These are phyloP conservation scores for Colletotrichum godetiae DNA, from an alignment of 2,329 filamentous ascomycete genomes.

Conservation along the genomic window DNA sequence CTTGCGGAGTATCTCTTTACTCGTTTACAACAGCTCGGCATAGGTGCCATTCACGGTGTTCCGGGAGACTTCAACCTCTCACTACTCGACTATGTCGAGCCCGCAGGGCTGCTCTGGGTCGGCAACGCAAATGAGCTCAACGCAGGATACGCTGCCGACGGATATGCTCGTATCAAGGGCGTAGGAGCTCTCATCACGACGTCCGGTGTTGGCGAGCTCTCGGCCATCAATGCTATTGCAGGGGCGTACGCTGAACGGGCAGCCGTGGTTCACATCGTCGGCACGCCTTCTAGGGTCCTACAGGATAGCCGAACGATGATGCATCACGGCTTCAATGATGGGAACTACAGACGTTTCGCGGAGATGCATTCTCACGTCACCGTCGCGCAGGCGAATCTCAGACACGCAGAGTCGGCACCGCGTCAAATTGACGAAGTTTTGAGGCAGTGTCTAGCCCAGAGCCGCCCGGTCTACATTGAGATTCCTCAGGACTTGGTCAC, in stretches of 20 bases:
- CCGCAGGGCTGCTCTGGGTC: conserved; percentile 53
- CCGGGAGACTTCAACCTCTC: conserved; percentile 55
- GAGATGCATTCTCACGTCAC: conserved; percentile 62
- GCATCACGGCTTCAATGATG: conserved; percentile 67
- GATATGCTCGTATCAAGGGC: conserved; percentile 66
- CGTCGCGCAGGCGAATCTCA: conserved; percentile 58
- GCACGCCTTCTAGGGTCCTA: conserved; percentile 56
- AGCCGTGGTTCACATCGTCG: conserved; percentile 68
- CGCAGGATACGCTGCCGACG: conserved; percentile 67
- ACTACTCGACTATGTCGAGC: conserved; percentile 50
- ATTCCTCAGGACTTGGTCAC: conserved; percentile 65
- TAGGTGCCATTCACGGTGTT: conserved; percentile 65
- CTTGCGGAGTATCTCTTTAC: conserved; percentile 72
- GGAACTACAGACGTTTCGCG: conserved; percentile 60
- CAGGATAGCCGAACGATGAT: conserved; percentile 57
- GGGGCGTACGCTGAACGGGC: conserved; percentile 68
- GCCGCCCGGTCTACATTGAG: conserved; percentile 67
- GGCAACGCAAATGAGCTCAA: conserved; percentile 70
- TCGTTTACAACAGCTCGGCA: conserved; percentile 67
- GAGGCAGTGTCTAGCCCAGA: conserved; percentile 61
- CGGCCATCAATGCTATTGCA: conserved; percentile 68
- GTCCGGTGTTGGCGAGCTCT: conserved; percentile 69
- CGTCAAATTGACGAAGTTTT: conserved; percentile 63
- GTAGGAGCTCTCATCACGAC: conserved; percentile 65
- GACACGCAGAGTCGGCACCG: conserved; percentile 56